A percentile compares a stretch with the other conserved stretches of the same genome.
Conservation (phyloP, 78 protist species). For the Pigoraptor vietnamica region DNA sequence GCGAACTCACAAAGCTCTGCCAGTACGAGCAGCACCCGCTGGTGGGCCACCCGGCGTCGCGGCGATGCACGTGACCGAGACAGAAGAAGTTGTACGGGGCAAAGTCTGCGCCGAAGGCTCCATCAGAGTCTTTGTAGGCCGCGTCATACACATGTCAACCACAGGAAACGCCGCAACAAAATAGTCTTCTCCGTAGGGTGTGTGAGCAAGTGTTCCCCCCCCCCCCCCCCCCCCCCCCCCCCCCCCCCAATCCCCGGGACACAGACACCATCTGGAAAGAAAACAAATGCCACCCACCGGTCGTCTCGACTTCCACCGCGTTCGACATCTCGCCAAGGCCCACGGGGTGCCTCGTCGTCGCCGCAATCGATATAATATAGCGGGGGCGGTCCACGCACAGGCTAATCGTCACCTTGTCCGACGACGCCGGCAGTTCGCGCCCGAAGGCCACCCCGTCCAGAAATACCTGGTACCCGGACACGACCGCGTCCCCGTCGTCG, state of each 20-base stretch:
- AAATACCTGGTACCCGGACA: not conserved
- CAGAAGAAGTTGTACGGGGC: not conserved
- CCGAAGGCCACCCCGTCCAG: not conserved
- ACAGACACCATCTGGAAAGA: not conserved
- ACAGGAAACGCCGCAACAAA: too few species aligned
- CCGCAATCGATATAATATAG: not conserved
- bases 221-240: too few species aligned
- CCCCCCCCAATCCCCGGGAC: too few species aligned
- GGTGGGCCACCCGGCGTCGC: not conserved
- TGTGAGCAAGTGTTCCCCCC: too few species aligned
- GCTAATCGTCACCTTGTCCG: not conserved
- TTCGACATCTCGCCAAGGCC: not conserved
- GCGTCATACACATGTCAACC: too few species aligned
- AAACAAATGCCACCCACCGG: not conserved
- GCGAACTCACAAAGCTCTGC: not conserved
- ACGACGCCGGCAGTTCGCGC: not conserved
- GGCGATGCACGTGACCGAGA: not conserved
- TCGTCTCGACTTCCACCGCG: not conserved
- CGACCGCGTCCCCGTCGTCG: not conserved
- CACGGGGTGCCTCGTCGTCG: not conserved
- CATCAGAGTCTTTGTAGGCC: too few species aligned
- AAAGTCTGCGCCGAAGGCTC: too few species aligned
- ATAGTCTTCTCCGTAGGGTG: too few species aligned
- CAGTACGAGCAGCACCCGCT: not conserved
- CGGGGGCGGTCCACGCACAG: not conserved